Conservation (phyloP, 2,329 filamentous ascomycete species). For the Colletotrichum limetticola region DNA sequence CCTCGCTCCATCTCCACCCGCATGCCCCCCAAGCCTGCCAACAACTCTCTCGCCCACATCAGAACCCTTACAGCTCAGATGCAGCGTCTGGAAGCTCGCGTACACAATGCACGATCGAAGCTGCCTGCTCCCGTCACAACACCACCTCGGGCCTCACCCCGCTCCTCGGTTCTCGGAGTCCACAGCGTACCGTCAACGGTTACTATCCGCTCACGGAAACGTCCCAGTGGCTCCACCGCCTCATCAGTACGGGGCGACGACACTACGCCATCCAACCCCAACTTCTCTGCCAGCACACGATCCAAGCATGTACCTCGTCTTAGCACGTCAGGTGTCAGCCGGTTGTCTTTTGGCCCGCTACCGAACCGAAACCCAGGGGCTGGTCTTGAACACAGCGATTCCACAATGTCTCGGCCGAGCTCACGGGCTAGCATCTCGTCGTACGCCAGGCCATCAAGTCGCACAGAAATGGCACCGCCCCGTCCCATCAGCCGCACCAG, state of each 20-base stretch:
- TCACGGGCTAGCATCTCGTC: slow-evolving; percentile 75
- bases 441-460: slow-evolving; percentile 64
- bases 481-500: slow-evolving; percentile 75
- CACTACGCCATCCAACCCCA: slow-evolving; percentile 43
- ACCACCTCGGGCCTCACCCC: slow-evolving; percentile 84
- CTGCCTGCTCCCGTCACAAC: slow-evolving; percentile 83
- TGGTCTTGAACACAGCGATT: slow-evolving; percentile 47
- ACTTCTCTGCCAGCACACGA: slow-evolving; percentile 48
- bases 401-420: slow-evolving; percentile 72
- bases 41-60: slow-evolving; percentile 88
- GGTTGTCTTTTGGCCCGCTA: slow-evolving; percentile 71
- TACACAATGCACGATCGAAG: slow-evolving; percentile 91
- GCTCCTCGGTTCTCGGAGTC: slow-evolving; percentile 56
- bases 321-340: slow-evolving; percentile 70
- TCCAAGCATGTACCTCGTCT: slow-evolving; percentile 67
- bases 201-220: slow-evolving; percentile 76
- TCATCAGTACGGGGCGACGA: slow-evolving; percentile 63
- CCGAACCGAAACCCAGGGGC: slow-evolving; percentile 64
- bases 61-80: slow-evolving; percentile 95
- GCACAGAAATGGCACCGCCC: slow-evolving; percentile 64
- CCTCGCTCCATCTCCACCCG: slow-evolving; percentile 58
- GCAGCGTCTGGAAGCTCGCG: slow-evolving; percentile 93
- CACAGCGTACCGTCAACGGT: slow-evolving; percentile 64
- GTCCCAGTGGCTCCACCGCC: slow-evolving; percentile 67
- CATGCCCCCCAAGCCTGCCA: slow-evolving; percentile 65